Evolutionary conservation across 23 red algal species (phyloP).

Genomic region (Chondrus crispus): DNA sequence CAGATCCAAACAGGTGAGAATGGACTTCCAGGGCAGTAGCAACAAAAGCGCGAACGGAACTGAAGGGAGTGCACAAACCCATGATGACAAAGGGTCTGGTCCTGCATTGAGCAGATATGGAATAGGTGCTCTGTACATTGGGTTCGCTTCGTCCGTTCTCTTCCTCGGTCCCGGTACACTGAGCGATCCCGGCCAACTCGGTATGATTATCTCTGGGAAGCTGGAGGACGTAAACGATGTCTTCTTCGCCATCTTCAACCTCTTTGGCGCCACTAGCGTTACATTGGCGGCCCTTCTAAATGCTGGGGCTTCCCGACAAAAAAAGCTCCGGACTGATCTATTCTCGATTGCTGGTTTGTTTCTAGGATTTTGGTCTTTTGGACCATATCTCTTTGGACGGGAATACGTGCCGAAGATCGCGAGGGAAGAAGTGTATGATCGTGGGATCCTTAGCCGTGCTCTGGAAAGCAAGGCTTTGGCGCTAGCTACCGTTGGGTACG

Average conservation of each 20-base stretch:
- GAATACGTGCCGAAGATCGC: slow-evolving; percentile 40
- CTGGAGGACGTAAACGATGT: slow-evolving; percentile 54
- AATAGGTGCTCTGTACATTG: not conserved
- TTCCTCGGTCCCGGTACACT: slow-evolving; percentile 43
- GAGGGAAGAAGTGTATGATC: slow-evolving; percentile 6
- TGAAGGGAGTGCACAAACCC: not conserved
- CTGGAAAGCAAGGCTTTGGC: slow-evolving; percentile 29
- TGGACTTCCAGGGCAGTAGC: not conserved
- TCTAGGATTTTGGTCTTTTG: slow-evolving; percentile 31
- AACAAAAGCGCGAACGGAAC: not conserved
- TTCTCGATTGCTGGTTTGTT: slow-evolving; percentile 28
- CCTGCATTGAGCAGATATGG: not conserved
- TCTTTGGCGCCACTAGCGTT: slow-evolving; percentile 21
- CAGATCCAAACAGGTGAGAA: too few relatives aligned
- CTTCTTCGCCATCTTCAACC: slow-evolving; percentile 50
- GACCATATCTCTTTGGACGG: slow-evolving; percentile 42
- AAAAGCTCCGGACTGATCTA: not conserved
- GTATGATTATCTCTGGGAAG: slow-evolving; percentile 1
- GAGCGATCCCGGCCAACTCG: slow-evolving; percentile 5
- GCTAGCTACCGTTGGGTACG: slow-evolving; percentile 2
- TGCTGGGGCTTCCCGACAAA: slow-evolving; percentile 18
- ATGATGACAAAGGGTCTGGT: too few relatives aligned
- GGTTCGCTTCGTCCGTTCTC: slow-evolving; percentile 16
- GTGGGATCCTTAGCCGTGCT: slow-evolving; percentile 1
- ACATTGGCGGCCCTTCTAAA: slow-evolving; percentile 43